Base-by-base conservation (phyloP, 2,329 filamentous ascomycete genomes). In the Fusarium pilosicola region DNA sequence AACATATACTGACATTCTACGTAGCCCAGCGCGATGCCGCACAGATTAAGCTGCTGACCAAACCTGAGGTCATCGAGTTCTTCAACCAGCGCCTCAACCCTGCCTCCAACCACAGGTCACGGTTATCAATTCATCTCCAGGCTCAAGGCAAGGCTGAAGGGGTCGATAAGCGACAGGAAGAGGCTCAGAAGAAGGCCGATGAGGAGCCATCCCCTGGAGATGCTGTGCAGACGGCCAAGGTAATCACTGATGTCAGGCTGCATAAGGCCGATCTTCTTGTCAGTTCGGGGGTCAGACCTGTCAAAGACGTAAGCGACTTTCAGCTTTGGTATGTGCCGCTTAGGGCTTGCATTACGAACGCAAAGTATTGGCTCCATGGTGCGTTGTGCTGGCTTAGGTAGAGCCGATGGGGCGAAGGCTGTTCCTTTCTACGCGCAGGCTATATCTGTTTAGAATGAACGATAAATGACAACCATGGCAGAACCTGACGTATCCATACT, bases 41-140 rank as follows among this genome's bases (percentile, higher is more conserved):
- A 34, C 85, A 91, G 59, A 90, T 98, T 76, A 91, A 92, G 78
- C 83, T 86, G 8, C 84, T 98, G 57, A 95, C 91, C 56, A 97
- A 97, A 83, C 81, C 87, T 2, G 94, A 97, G 61, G 90, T 99
- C 82, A 80, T 94, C 30, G 87, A 91, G 14, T 98, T 97, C 83
- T 98, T 91, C 84, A 85, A 89, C 38, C 87, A 89, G 32, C 93
- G 91, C 83, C 93, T 99, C 75, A 88, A 91, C 68, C 95, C 95
- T 2, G 83, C 86, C 3, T 98, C 96, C 7, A 83, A 88, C 1
- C 86, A 85, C 1, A 90, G 96, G 55, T 91, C 94, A n/a, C 97
- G 98, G 80, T 83, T 97, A 12, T 91, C 94, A 2, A 90, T 98
- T 22, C 93, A 98, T 79, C 86, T 98, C 28, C 88, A 92, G 62